Percentiles rank a stretch among this genome's conserved stretches.
Evolutionary conservation across 2,329 filamentous ascomycete genomes (phyloP).

Genomic region (Neofusicoccum ribis): DNA sequence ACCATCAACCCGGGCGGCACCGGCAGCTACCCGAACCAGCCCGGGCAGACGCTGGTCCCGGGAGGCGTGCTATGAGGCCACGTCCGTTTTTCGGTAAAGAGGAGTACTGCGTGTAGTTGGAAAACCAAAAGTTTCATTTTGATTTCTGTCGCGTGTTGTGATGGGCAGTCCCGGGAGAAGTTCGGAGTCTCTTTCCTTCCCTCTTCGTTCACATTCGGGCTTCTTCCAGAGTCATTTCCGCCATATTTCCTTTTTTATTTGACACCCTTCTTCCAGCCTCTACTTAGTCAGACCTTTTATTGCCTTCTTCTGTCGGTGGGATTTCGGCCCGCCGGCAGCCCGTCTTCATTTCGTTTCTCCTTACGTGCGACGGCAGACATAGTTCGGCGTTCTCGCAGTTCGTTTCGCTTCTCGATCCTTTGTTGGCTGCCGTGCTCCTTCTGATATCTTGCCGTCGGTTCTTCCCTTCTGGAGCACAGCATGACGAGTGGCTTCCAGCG

Average conservation of each 20-base stretch:
- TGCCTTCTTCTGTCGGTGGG: slow-evolving; percentile 3
- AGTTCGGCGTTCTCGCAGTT: slow-evolving; percentile 8
- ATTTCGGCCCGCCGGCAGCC: not conserved
- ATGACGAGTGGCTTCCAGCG: slow-evolving; percentile 15
- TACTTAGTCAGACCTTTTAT: slow-evolving; percentile 12
- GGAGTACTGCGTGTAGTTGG: not conserved
- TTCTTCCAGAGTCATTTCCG: slow-evolving; percentile 13
- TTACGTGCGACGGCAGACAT: slow-evolving; percentile 16
- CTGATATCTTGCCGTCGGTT: not conserved
- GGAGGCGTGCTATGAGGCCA: slow-evolving; percentile 17
- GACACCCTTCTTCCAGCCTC: not conserved
- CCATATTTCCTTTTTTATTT: slow-evolving; percentile 6
- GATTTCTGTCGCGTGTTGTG: not conserved
- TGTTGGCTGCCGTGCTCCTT: slow-evolving; percentile 9
- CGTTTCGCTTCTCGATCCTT: not conserved
- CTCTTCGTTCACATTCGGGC: slow-evolving; percentile 2
- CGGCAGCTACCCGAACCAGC: slow-evolving; percentile 16
- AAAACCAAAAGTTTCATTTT: slow-evolving; percentile 9
- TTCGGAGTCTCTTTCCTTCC: not conserved
- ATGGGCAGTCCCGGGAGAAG: not conserved
- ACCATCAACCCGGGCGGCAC: slow-evolving; percentile 40
- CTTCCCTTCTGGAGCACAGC: not conserved
- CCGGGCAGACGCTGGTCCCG: slow-evolving; percentile 1
- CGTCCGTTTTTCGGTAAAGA: too few relatives aligned
- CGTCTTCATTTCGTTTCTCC: slow-evolving; percentile 17